Percentiles rank a stretch among this genome's conserved stretches.
phyloP scores from a whole-genome alignment of 2,329 filamentous ascomycete species.

The Ophiocordyceps sinensis region DNA sequence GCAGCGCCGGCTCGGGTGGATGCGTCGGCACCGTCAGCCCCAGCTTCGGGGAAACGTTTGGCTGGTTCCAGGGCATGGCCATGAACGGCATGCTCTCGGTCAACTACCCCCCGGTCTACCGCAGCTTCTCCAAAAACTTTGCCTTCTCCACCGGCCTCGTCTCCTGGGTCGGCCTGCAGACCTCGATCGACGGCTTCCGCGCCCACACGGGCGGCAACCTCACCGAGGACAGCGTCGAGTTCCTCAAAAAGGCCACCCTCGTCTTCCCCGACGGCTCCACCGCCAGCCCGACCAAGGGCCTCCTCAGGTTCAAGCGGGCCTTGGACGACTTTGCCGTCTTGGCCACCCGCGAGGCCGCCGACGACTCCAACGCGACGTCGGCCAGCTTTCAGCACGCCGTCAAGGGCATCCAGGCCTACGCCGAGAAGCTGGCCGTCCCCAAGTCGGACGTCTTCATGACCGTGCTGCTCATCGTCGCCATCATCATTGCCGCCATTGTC shows the following conservation, averaged over 20 bases:
- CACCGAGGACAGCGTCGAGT: conserved; percentile 61
- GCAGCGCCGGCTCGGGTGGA: conserved; percentile 34
- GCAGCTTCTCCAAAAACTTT: conserved; percentile 85
- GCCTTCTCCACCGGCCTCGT: conserved; percentile 79
- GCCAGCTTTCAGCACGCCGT: conserved; percentile 36
- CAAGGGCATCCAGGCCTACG: conserved; percentile 65
- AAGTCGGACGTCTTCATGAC: conserved; percentile 94
- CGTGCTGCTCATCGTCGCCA: conserved; percentile 74
- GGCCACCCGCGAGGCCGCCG: conserved; percentile 27
- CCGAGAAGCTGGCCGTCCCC: conserved; percentile 73
- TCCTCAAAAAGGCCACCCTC: conserved; percentile 61
- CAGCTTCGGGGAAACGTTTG: conserved; percentile 70
- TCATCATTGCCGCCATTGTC: conserved; percentile 69
- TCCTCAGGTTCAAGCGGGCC: conserved; percentile 39
- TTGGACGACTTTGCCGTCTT: conserved; percentile 31
- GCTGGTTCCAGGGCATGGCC: conserved; percentile 87
- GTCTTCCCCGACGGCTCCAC: conserved; percentile 50
- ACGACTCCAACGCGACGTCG: conserved; percentile 10
- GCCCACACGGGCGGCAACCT: conserved; percentile 71
- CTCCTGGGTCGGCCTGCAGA: conserved; percentile 68
- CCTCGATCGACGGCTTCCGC: conserved; percentile 73
- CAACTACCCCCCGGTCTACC: conserved; percentile 73
- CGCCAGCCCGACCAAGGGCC: conserved; percentile 22
- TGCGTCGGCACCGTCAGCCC: conserved; percentile 59
- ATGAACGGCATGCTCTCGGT: conserved; percentile 95